Base-by-base conservation (phyloP, 768 basidiomycete genomes). In the Lactarius vividus region DNA sequence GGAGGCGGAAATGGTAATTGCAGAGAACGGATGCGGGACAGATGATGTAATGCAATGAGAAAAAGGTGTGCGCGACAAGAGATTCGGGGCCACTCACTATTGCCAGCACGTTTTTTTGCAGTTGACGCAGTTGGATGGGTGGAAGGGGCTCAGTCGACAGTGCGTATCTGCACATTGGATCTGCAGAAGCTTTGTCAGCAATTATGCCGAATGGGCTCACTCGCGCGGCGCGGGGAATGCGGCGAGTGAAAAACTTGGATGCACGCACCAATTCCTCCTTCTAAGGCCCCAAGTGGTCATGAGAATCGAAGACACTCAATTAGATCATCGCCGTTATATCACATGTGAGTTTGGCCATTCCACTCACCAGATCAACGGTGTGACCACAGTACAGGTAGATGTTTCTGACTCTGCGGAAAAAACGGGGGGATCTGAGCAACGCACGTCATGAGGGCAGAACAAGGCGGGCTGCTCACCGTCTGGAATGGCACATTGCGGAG, bases 51-150 rank as follows among this genome's bases (percentile, higher is more conserved):
- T 8, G 31, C 18, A 3, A 35, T 37, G 35, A 37, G 35, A 11
- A 13, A 37, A 37, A 3, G 35, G 10, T 10, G 35, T 31, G 6
- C 31, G 35, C 55, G 54, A 65, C 11, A 49, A 44, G 35, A 20
- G 23, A 46, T 49, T 4, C 4, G 10, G 28, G 28, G 16, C 10
- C 15, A 42, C 66, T 37, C 55, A 67, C 66, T 67, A 67, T 59
- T 67, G 66, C 66, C 66, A 67, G 23, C 66, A 67, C 6, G 66
- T 63, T 55, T 67, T 67, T 59, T 63, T 67, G n/a, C 66, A 67
- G 42, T 67, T 67, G 52, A 31, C 49, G 16, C 66, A 67, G 11
- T 67, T 67, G 33, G 37, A 53, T 1, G 66, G 66, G 28, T 67
- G 66, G 52, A 59, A 67, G 23, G 66, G 62, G 42, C 66, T 67